Evolutionary conservation across 768 basidiomycete species (phyloP), one percentile per base, ranked within the genome.

Genomic region (Trametes coccinea): DNA sequence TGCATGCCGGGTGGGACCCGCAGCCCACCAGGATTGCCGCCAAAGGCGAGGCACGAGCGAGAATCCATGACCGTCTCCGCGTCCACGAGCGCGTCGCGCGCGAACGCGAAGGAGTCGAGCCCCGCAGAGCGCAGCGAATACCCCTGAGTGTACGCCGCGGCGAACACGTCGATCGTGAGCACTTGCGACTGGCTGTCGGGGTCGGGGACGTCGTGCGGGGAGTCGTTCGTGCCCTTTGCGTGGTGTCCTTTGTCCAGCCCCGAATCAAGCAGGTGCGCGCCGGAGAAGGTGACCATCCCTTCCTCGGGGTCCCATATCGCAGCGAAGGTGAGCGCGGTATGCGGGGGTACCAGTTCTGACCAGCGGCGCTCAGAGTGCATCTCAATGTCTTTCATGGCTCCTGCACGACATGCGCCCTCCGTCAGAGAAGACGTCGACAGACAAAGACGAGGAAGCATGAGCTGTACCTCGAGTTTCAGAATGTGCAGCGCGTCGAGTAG

Each of bases 221-320:
- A 60, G 54, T 69, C 63, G 54, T 53, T n/a, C 47, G 49, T 34
- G 52, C 17, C 51, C 50, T 30, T 50, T 34, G 48, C 37, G 33
- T 39, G 13, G 27, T 44, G 37, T 31, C 45, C 13, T 52, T 60
- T 50, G 61, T 54, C 50, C 10, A 50, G 40, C 9, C 71, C 67
- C 6, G 69, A 55, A 34, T 72, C 73, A 31, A 82, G 71, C 39
- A 85, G 77, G 52, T 75, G 71, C 30, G 81, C 77, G 30, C 79
- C 81, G 1, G 84, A 84, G 68, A 87, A 86, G 34, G 80, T 79
- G 61, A 86, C 76, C 64, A 85, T 77, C 37, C 83, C 85, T 5
- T 84, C 80, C 0, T 80, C 79, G 2, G 81, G 80, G 60, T 85
- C 84, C 81, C 82, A 87, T 34, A 86, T 69, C 5, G 84, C 83